Conservation (phyloP, 2,329 filamentous ascomycete genomes). For the Neofusicoccum parvum region DNA sequence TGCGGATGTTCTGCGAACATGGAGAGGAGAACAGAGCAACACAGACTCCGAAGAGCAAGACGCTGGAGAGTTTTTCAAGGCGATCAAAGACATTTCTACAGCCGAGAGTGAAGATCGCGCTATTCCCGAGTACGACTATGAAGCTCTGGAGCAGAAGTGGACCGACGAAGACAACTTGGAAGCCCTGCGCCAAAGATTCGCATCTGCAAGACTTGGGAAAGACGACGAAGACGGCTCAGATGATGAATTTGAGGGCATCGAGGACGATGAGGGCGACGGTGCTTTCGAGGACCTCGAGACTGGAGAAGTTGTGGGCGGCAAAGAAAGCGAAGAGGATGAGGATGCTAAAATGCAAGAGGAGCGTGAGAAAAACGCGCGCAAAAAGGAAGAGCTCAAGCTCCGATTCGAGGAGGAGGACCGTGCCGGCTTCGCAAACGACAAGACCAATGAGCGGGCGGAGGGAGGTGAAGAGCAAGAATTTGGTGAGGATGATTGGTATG, state of each 20-base stretch:
- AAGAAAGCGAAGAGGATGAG: constrained; percentile 46
- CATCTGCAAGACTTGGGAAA: constrained; percentile 61
- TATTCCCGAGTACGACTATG: constrained; percentile 78
- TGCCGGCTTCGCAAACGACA: constrained; percentile 93
- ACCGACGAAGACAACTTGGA: constrained; percentile 76
- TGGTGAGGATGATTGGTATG: constrained; percentile 98
- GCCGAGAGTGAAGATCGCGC: constrained; percentile 69
- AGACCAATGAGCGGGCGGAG: constrained; percentile 73
- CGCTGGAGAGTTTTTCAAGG: constrained; percentile 66
- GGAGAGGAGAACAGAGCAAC: constrained; percentile 66
- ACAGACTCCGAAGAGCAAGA: constrained; percentile 56
- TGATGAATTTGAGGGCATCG: constrained; percentile 57
- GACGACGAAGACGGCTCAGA: constrained; percentile 55
- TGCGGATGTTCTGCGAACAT: constrained; percentile 73
- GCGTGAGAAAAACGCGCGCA: constrained; percentile 83
- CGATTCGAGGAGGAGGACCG: constrained; percentile 97
- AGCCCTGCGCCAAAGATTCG: constrained; percentile 72
- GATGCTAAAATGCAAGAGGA: constrained; percentile 74
- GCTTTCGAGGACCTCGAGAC: constrained; percentile 86
- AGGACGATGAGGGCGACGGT: constrained; percentile 69
- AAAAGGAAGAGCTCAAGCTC: constrained; percentile 91
- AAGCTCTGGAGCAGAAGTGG: constrained; percentile 83
- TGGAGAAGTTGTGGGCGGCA: constrained; percentile 60
- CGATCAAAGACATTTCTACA: constrained; percentile 52
- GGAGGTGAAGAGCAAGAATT: constrained; percentile 74